A percentile compares a stretch with the other conserved stretches of the same genome.
Evolutionary conservation across 495 filamentous ascomycete species (phyloP).

Genomic region (Aspergillus diversus): DNA sequence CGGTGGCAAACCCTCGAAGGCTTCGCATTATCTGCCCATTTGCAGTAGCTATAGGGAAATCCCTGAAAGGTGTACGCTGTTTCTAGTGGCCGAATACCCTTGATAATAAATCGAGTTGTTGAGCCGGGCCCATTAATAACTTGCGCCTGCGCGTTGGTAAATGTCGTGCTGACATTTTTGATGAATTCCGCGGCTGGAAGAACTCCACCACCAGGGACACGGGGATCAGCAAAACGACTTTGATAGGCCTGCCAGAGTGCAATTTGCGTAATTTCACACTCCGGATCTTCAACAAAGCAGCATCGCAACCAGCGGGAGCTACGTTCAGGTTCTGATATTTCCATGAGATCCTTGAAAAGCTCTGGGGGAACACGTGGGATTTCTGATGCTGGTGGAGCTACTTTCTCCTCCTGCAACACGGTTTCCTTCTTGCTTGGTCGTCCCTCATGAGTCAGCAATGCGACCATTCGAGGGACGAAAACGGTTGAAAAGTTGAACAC

Average conservation of each 20-base stretch:
- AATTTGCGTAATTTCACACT: slow-evolving; percentile 92
- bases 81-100: slow-evolving; percentile 80
- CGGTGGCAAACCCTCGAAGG: slow-evolving; percentile 57
- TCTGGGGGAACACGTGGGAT: slow-evolving; percentile 77
- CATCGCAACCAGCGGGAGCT: slow-evolving; percentile 77
- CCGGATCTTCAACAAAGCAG: slow-evolving; percentile 78
- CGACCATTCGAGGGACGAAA: slow-evolving; percentile 74
- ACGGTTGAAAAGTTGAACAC: slow-evolving; percentile 63
- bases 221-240: slow-evolving; percentile 65
- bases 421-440: slow-evolving; percentile 44
- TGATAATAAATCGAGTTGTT: slow-evolving; percentile 87
- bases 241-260: slow-evolving; percentile 97
- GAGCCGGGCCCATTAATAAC: slow-evolving; percentile 62
- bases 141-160: slow-evolving; percentile 76
- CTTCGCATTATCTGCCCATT: slow-evolving; percentile 53
- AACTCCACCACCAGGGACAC: slow-evolving; percentile 56
- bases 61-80: slow-evolving; percentile 72
- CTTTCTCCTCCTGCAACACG: slow-evolving; percentile 49
- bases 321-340: slow-evolving; percentile 80
- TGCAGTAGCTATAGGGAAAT: slow-evolving; percentile 58
- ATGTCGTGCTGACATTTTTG: slow-evolving; percentile 85
- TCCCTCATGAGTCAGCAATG: slow-evolving; percentile 72
- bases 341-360: slow-evolving; percentile 74
- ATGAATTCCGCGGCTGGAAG: slow-evolving; percentile 95
- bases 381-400: slow-evolving; percentile 55